Conservation (phyloP, 75 land plant species). For the Pseudotsuga menziesii region DNA sequence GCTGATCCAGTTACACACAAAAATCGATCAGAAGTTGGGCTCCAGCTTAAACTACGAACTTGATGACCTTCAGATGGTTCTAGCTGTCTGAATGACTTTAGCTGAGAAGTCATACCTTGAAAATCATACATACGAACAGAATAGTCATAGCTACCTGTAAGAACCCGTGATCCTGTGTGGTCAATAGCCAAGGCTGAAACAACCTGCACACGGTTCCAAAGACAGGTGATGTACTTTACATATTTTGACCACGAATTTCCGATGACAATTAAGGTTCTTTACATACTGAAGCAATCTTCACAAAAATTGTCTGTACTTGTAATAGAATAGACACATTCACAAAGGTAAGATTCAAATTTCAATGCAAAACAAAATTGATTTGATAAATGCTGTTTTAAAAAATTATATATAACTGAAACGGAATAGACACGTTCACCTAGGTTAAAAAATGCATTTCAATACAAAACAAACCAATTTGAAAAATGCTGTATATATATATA, state of each 20-base stretch:
- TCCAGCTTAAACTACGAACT: conserved; percentile 92
- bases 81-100: conserved; percentile 86
- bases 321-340: neutral
- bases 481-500: no score
- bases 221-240: no score
- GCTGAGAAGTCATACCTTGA: conserved; percentile 96
- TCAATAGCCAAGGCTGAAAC: conserved; percentile 93
- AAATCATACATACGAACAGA: conserved; percentile 94
- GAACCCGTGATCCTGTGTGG: conserved; percentile 93
- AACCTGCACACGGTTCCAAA: conserved; percentile 40
- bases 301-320: no score
- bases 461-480: no score
- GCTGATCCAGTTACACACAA: conserved; percentile 98
- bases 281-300: neutral
- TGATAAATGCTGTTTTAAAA: no score
- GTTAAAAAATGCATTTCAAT: no score
- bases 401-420: no score
- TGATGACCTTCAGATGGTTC: conserved; percentile 99
- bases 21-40: conserved; percentile 89
- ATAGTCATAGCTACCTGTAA: conserved; percentile 97
- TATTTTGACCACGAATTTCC: no score
- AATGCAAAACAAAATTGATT: no score
- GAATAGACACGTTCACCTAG: no score
- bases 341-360: neutral
- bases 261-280: neutral